Evolutionary conservation across 805 yeast species (phyloP).

Genomic region (Candida ipomoeae): DNA sequence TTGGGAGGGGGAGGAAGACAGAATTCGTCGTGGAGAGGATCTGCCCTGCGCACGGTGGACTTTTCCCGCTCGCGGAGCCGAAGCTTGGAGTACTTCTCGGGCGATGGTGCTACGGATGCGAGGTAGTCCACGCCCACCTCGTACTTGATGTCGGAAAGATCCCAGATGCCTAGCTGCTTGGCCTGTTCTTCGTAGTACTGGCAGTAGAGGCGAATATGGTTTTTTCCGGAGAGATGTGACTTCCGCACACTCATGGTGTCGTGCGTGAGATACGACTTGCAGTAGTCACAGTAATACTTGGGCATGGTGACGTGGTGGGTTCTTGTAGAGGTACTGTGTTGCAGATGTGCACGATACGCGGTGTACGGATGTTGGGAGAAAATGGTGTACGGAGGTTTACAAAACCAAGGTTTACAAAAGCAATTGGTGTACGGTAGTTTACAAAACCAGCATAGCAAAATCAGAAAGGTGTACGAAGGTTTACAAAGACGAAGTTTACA

Average conservation of each 20-base stretch:
- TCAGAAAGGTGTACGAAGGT: no score
- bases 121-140: constrained; percentile 34
- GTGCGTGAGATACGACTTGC: constrained; percentile 78
- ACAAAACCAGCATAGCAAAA: no score
- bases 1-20: constrained; percentile 21
- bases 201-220: constrained; percentile 67
- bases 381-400: background rate
- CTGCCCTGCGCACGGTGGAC: constrained; percentile 13
- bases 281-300: constrained; percentile 78
- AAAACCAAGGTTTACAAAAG: no score
- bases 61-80: constrained; percentile 13
- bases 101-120: constrained; percentile 30
- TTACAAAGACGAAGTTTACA: no score
- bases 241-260: constrained; percentile 84
- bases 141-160: constrained; percentile 26
- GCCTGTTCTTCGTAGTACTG: constrained; percentile 61
- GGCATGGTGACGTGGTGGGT: constrained; percentile 41
- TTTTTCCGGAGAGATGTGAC: constrained; percentile 72
- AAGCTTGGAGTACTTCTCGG: constrained; percentile 11
- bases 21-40: constrained; percentile 9
- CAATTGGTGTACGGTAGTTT: background rate
- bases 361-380: background rate
- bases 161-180: constrained; percentile 31
- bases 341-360: background rate
- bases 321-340: no score